phyloP scores from a whole-genome alignment of 306 rosid species.

The Cucurbita pepo region DNA sequence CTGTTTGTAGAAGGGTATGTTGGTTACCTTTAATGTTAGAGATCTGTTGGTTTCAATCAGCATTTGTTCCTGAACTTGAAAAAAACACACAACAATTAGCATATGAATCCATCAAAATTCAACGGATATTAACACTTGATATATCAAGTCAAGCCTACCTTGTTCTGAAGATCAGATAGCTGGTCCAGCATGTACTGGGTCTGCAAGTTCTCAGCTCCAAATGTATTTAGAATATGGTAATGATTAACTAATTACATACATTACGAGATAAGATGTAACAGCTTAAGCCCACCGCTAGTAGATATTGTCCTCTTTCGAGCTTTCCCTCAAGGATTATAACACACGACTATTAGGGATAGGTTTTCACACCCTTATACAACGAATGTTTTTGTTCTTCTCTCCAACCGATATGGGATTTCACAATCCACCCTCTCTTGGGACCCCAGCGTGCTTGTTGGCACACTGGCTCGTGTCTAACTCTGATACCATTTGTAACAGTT shows the following conservation, averaged over 20 bases:
- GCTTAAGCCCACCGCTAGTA: too few relatives aligned
- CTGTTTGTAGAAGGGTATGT: too few relatives aligned
- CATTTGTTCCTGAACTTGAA: slow-evolving; percentile 51
- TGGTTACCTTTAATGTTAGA: slow-evolving; percentile 51
- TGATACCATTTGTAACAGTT: too few relatives aligned
- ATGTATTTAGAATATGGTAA: background rate
- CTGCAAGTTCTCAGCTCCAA: slow-evolving; percentile 27
- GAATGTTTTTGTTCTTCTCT: too few relatives aligned
- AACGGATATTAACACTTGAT: background rate
- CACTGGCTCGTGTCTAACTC: too few relatives aligned
- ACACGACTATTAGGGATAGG: too few relatives aligned
- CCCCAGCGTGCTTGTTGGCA: too few relatives aligned
- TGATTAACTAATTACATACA: background rate
- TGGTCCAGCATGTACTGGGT: slow-evolving; percentile 96
- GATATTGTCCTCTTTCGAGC: too few relatives aligned
- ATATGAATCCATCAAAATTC: background rate
- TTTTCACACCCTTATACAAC: too few relatives aligned
- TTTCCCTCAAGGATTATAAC: too few relatives aligned
- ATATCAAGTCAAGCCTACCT: slow-evolving; percentile 27
- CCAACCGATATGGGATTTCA: too few relatives aligned
- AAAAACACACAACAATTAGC: background rate
- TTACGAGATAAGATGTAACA: background rate
- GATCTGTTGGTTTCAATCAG: slow-evolving; percentile 67
- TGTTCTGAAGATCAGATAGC: slow-evolving; percentile 75
- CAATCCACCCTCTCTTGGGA: too few relatives aligned